Evolutionary conservation across 805 yeast genomes (phyloP).

Genomic region (Yarrowia hollandica): DNA sequence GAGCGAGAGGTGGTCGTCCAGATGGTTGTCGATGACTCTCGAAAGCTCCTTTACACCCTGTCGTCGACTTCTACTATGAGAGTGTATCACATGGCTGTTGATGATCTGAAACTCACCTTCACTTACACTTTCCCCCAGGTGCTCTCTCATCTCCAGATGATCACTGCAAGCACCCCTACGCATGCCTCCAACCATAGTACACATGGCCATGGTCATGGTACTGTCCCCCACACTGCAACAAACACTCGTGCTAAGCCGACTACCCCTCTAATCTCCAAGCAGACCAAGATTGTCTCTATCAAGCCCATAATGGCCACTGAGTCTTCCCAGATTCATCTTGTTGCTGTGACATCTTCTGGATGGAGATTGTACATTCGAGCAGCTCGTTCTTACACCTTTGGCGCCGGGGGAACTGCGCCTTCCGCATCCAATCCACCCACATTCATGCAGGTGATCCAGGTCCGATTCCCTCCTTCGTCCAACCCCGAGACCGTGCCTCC

Average conservation of each 20-base stretch:
- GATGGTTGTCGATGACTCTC: slow-evolving; percentile 70
- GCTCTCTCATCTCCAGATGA: slow-evolving; percentile 40
- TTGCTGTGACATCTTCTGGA: slow-evolving; percentile 82
- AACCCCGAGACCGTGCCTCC: slow-evolving; percentile 28
- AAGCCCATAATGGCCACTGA: slow-evolving; percentile 63
- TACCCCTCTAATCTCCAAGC: slow-evolving; percentile 36
- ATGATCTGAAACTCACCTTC: slow-evolving; percentile 42
- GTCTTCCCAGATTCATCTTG: slow-evolving; percentile 65
- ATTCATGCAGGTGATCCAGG: slow-evolving; percentile 44
- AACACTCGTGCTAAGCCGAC: slow-evolving; percentile 14
- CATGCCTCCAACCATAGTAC: not conserved
- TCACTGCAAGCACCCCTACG: slow-evolving; percentile 26
- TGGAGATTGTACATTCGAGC: slow-evolving; percentile 70
- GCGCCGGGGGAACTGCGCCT: slow-evolving; percentile 29
- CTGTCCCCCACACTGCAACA: not conserved
- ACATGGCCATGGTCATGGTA: slow-evolving; percentile 3
- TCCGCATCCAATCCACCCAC: slow-evolving; percentile 38
- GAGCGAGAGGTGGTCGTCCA: slow-evolving; percentile 62
- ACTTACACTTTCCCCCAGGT: slow-evolving; percentile 39
- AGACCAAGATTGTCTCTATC: slow-evolving; percentile 52
- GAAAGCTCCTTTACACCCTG: slow-evolving; percentile 76
- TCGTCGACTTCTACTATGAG: slow-evolving; percentile 80
- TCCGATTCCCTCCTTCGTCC: slow-evolving; percentile 49
- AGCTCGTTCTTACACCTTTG: slow-evolving; percentile 38
- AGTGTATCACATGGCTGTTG: slow-evolving; percentile 61